These are phyloP conservation scores for Nemania sp. DNA, from an alignment of 2,329 filamentous ascomycete genomes.

Conservation along the genomic window DNA sequence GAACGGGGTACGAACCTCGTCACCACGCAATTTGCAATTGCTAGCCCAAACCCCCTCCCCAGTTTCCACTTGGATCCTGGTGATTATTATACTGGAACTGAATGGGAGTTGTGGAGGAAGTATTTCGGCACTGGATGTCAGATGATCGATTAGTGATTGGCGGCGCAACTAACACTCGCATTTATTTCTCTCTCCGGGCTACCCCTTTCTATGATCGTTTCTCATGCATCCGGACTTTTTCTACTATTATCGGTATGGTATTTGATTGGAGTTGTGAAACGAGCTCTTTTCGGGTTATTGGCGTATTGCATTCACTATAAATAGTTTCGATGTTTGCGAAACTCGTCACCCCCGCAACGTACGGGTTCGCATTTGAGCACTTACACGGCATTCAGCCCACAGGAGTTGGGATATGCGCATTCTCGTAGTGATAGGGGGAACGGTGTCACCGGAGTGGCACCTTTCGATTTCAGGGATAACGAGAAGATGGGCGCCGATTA, in stretches of 20 bases:
- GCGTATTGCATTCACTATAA: constrained; percentile 29
- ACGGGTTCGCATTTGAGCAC: constrained; percentile 16
- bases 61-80: background rate
- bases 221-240: constrained; percentile 2
- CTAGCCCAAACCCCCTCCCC: background rate
- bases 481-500: constrained; percentile 8
- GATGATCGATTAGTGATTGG: constrained; percentile 6
- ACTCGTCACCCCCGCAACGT: background rate
- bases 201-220: constrained; percentile 7
- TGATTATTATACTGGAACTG: background rate
- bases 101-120: constrained; percentile 4
- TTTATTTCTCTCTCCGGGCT: background rate
- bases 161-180: constrained; percentile 9
- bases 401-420: constrained; percentile 29
- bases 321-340: constrained; percentile 11
- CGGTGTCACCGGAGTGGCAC: background rate
- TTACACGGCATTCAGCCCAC: background rate
- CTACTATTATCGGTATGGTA: constrained; percentile 12
- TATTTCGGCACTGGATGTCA: background rate
- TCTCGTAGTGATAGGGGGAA: constrained; percentile 11
- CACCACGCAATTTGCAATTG: constrained; percentile 6
- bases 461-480: constrained; percentile 2
- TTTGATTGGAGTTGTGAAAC: constrained; percentile 10
- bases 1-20: background rate
- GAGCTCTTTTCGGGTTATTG: constrained; percentile 7